Conservation (phyloP, 345 rosid species). For the Physaria fendleri region DNA sequence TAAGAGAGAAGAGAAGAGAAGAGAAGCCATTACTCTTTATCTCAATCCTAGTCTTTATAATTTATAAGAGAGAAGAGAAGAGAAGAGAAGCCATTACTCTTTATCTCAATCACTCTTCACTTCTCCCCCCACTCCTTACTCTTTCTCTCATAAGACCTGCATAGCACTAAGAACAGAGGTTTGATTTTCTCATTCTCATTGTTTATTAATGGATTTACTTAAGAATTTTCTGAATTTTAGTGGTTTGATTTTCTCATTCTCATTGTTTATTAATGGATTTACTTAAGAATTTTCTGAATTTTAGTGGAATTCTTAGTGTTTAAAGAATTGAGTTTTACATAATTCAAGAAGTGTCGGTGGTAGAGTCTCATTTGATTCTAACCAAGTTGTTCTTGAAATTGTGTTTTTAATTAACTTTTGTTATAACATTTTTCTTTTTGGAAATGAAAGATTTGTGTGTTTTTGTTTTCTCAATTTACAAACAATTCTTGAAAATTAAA, state of each 20-base stretch:
- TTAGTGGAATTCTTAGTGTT: neutral
- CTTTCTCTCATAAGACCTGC: constrained; percentile 28
- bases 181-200: constrained; percentile 1
- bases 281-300: constrained; percentile 1
- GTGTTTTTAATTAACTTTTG: too few species aligned
- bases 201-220: neutral
- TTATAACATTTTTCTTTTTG: neutral
- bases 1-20: too few species aligned
- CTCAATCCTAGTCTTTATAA: too few species aligned
- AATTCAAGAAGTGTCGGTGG: constrained; percentile 24
- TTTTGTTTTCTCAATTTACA: neutral
- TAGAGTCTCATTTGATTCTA: neutral
- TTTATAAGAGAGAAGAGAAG: too few species aligned
- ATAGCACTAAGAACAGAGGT: constrained; percentile 27
- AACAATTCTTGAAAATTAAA: constrained; percentile 11
- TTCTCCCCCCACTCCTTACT: constrained; percentile 30
- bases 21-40: too few species aligned
- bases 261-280: neutral
- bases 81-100: too few species aligned
- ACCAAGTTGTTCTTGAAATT: neutral
- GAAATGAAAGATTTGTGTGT: neutral
- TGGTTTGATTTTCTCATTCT: constrained; percentile 16
- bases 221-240: too few species aligned
- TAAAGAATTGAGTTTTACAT: neutral
- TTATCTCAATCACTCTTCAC: constrained; percentile 38